Base-by-base conservation (phyloP, 169 alveolate genomes). In the Plasmodium reichenowi region DNA sequence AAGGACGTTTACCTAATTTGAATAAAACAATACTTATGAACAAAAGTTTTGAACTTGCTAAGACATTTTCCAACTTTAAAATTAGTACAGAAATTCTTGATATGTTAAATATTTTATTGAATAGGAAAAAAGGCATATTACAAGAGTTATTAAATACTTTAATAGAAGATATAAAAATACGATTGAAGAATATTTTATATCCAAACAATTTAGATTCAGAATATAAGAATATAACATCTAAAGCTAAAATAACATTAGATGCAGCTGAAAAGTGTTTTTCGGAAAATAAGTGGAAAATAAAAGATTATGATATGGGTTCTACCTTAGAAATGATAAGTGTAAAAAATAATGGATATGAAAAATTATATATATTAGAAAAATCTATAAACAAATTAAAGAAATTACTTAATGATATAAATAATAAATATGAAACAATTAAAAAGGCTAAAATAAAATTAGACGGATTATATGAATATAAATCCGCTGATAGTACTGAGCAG, bases 31-130 rank as follows among this genome's bases (percentile, higher is more conserved):
- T 15, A n/a, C 63, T 72, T 32, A 52, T 72, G 32, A 29, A 54
- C 4, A 72, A 43, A 54, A 72, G 70, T 48, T 22, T 72, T 24
- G 85, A 72, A 15, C 47, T 72, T 29, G 85, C 70, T 12, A 72
- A 72, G 24, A 22, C 22, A 4, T 52, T 72, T 64, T 48, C 85
- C 3, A 4, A 50, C 17, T 72, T 52, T 26, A 72, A 26, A 24
- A 52, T 20, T 72, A 72, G 63, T 43, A 72, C 13, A 52, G 45
- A 54, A 43, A 72, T 72, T 43, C 56, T 72, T 32, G 56, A 72
- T n/a, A 72, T 20, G 85, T 24, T 72, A 15, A 72, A 52, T 22
- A 29, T 1, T 24, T 72, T 47, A 32, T 72, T 52, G 43, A 52
- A 12, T 54, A 50, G 50, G n/a, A 72, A 72, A 13, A 72, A 43